A percentile compares a stretch with the other conserved stretches of the same genome.
Evolutionary conservation across 768 basidiomycete genomes (phyloP).

Genomic region (Cantharellus cinnabarinus): DNA sequence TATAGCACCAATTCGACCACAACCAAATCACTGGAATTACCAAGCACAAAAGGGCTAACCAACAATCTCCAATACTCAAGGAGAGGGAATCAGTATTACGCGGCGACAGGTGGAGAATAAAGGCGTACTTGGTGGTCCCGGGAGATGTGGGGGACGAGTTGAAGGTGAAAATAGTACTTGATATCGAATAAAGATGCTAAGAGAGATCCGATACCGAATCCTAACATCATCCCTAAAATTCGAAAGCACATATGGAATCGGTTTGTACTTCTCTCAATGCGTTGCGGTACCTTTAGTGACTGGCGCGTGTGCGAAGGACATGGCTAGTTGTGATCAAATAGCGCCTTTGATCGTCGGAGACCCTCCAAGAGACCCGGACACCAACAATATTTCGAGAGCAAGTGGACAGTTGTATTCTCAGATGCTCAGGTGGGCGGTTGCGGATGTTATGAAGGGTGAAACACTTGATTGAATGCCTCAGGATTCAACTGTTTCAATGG

Average conservation of each 20-base stretch:
- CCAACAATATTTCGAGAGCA: too few species aligned
- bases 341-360: too few species aligned
- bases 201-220: conserved; percentile 50
- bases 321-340: background rate
- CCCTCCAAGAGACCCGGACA: too few species aligned
- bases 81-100: background rate
- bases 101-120: conserved; percentile 2
- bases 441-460: too few species aligned
- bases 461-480: too few species aligned
- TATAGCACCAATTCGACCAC: conserved; percentile 55
- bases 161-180: conserved; percentile 77
- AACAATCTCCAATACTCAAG: conserved; percentile 68
- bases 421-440: too few species aligned
- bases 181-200: conserved; percentile 60
- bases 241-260: background rate
- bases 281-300: background rate
- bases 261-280: background rate
- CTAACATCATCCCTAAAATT: conserved; percentile 51
- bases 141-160: conserved; percentile 82
- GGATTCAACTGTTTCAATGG: background rate
- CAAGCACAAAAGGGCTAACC: conserved; percentile 52
- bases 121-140: conserved; percentile 59
- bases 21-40: conserved; percentile 73
- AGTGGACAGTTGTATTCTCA: too few species aligned
- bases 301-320: background rate